Evolutionary conservation across 2,329 filamentous ascomycete genomes (phyloP).

Genomic region (Trichoderma harzianum): DNA sequence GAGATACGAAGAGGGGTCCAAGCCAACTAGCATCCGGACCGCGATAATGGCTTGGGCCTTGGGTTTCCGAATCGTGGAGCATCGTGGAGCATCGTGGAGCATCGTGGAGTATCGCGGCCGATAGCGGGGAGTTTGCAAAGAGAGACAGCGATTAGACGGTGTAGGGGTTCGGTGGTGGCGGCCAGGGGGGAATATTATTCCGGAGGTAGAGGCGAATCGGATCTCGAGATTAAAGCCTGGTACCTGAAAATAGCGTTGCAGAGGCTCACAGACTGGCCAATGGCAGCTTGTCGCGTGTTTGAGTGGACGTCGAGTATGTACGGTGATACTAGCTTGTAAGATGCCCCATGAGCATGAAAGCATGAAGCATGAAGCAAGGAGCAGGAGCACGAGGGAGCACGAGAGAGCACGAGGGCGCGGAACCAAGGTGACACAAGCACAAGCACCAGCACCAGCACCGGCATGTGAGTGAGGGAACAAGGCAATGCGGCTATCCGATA

Average conservation of each 20-base stretch:
- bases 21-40: background rate
- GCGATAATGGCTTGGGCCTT: background rate
- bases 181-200: constrained; percentile 5
- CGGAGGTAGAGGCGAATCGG: background rate
- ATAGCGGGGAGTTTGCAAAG: constrained; percentile 2
- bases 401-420: background rate
- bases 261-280: background rate
- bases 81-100: constrained; percentile 18
- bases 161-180: constrained; percentile 3
- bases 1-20: background rate
- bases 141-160: constrained; percentile 7
- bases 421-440: background rate
- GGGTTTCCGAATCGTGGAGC: constrained; percentile 13
- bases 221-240: background rate
- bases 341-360: background rate
- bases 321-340: background rate
- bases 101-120: constrained; percentile 15
- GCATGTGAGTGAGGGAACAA: background rate
- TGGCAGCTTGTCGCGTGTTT: background rate
- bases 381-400: background rate
- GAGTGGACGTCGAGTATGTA: background rate
- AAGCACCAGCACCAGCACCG: background rate
- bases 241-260: constrained; percentile 10
- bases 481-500: background rate
- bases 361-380: background rate